These are phyloP conservation scores for Jimgerdemannia lactiflua DNA, from an alignment of 192 early-diverging fungal species.

Conservation along the genomic window DNA sequence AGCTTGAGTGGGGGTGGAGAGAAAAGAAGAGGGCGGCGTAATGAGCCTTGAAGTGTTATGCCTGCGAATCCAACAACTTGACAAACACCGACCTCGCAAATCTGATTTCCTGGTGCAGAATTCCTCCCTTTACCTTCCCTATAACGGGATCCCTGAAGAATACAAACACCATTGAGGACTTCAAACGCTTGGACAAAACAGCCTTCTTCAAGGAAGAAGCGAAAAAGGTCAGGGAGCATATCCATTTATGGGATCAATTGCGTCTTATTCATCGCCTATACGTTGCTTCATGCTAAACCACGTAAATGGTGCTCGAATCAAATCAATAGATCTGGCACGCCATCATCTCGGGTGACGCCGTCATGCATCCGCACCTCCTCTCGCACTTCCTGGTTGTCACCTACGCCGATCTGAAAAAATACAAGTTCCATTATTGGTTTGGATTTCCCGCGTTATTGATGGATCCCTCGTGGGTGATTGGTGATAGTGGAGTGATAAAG, in stretches of 20 bases:
- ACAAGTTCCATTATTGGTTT: conserved; percentile 94
- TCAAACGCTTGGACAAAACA: conserved; percentile 76
- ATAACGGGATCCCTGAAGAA: conserved; percentile 68
- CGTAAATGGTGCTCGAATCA: background rate
- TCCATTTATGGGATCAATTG: background rate
- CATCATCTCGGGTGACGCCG: conserved; percentile 64
- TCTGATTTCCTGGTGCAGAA: conserved; percentile 3
- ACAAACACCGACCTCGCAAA: background rate
- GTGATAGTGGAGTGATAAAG: conserved; percentile 14
- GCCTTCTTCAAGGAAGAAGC: conserved; percentile 56
- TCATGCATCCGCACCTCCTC: conserved; percentile 61
- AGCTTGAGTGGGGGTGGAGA: background rate
- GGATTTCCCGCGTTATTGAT: conserved; percentile 86
- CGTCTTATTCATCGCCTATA: conserved; percentile 19
- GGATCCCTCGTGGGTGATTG: conserved; percentile 52
- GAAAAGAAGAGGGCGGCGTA: no score
- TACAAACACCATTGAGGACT: conserved; percentile 96
- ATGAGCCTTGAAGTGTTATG: no score
- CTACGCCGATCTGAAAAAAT: conserved; percentile 97
- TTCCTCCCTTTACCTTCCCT: conserved; percentile 40
- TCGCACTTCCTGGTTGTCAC: conserved; percentile 76
- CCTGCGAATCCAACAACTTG: no score
- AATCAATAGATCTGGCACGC: conserved; percentile 62
- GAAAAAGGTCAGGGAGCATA: conserved; percentile 46
- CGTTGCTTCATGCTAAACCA: background rate